Percentiles rank a stretch among this genome's conserved stretches.
Evolutionary conservation across 2,329 filamentous ascomycete species (phyloP).

Genomic region (Aureobasidium sp.): DNA sequence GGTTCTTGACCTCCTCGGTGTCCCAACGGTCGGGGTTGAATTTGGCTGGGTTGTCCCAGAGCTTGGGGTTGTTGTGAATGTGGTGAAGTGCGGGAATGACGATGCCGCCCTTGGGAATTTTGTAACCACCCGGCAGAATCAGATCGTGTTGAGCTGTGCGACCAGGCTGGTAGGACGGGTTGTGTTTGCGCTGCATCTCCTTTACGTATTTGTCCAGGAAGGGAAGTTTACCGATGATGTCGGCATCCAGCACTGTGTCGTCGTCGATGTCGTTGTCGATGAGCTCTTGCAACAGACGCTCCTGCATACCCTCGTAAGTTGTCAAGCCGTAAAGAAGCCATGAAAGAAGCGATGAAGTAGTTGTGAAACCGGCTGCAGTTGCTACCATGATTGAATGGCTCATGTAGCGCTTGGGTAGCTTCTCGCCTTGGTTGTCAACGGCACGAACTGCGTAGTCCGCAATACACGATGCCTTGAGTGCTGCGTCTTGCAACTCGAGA

Average conservation of each 20-base stretch:
- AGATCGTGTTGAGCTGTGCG: slow-evolving; percentile 48
- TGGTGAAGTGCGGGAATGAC: slow-evolving; percentile 43
- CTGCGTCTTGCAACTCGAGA: slow-evolving; percentile 30
- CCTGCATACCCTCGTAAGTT: slow-evolving; percentile 47
- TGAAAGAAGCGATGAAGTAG: slow-evolving; percentile 48
- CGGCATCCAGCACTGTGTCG: slow-evolving; percentile 28
- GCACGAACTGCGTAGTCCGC: slow-evolving; percentile 47
- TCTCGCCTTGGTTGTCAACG: slow-evolving; percentile 45
- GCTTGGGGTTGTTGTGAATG: slow-evolving; percentile 42
- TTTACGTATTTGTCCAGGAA: slow-evolving; percentile 53
- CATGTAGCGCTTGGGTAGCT: slow-evolving; percentile 39
- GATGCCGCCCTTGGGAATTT: slow-evolving; percentile 42
- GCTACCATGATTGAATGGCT: slow-evolving; percentile 41
- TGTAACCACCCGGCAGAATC: slow-evolving; percentile 51
- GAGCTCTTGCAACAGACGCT: slow-evolving; percentile 49
- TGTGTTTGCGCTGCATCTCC: slow-evolving; percentile 52
- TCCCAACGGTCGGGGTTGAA: slow-evolving; percentile 56
- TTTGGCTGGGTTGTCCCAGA: slow-evolving; percentile 49
- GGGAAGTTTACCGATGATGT: slow-evolving; percentile 33
- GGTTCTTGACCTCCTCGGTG: slow-evolving; percentile 43
- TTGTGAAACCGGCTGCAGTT: slow-evolving; percentile 52
- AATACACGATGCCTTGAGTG: slow-evolving; percentile 27
- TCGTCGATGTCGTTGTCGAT: slow-evolving; percentile 32
- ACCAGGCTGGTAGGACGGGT: slow-evolving; percentile 52
- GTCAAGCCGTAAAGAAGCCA: slow-evolving; percentile 50